Conservation (phyloP, 1,139 yeast genomes). For the Pichia sp. region DNA sequence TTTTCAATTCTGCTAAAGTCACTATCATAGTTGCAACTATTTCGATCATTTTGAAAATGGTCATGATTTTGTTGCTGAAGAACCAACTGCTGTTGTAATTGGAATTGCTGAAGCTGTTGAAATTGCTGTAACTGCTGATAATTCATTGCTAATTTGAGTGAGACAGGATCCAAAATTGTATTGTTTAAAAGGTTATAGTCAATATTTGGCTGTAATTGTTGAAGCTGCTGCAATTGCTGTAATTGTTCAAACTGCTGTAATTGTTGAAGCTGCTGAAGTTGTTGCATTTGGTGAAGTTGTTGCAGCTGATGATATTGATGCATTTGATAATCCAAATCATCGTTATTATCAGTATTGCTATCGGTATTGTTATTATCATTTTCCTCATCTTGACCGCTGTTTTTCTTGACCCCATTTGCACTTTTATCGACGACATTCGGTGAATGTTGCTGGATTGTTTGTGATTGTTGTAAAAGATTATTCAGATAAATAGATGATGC, state of each 20-base stretch:
- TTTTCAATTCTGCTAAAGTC: too few species aligned
- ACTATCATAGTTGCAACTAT: too few species aligned
- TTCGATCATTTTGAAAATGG: too few species aligned
- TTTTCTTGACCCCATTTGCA: too few species aligned
- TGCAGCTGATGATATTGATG: neutral
- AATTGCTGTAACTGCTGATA: neutral
- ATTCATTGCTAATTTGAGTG: neutral
- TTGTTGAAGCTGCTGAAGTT: conserved; percentile 10
- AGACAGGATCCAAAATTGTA: neutral
- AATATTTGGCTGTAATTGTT: conserved; percentile 3
- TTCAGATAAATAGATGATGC: neutral
- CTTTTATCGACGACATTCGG: too few species aligned
- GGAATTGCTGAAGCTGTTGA: conserved; percentile 4
- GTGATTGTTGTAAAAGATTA: too few species aligned
- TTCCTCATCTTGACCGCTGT: too few species aligned
- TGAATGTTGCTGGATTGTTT: too few species aligned
- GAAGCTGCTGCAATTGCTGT: conserved; percentile 5
- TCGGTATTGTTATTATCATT: neutral
- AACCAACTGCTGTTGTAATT: conserved; percentile 8
- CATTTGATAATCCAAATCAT: neutral
- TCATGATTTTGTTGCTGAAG: neutral
- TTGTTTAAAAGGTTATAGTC: neutral
- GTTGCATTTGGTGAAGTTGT: conserved; percentile 4
- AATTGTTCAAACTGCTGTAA: conserved; percentile 9
- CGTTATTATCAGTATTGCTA: neutral